Evolutionary conservation across 108 stramenopile genomes (phyloP), one percentile per base, ranked within the genome.

Genomic region (Cyclotella choctawhatcheeana): DNA sequence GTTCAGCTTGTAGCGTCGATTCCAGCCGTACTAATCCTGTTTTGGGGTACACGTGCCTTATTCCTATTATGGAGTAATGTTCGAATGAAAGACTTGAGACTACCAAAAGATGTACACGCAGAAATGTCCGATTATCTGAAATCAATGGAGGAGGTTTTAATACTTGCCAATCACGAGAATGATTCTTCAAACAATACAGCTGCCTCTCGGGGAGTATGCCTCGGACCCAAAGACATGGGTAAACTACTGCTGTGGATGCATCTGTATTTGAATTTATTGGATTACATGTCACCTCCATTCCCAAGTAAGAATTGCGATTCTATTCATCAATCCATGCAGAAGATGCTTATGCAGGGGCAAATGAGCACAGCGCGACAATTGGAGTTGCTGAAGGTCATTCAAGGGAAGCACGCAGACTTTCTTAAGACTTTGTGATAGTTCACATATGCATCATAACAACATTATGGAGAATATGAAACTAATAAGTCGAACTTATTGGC

Each of bases 61-160:
- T 58, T 83, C n/a, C 48, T 89, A 14, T 77, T 76, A 29, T 71
- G 89, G 70, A 88, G 83, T 71, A 90, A 78, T 54, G 59, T 93
- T 17, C 71, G 89, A 43, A 79, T 80, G 45, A 82, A 86, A 56
- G 88, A 90, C 73, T 69, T 93, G 35, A 64, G 89, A n/a, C 75
- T 88, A 2, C 84, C 89, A 7, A 68, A 51, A 30, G 77, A 83
- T 56, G 92, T 89, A 1, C 88, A 93, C 66, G 64, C 84, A 2
- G 89, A 93, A 34, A 93, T 93, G 92, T 73, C 86, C 16, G 82
- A 83, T 30, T 89, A 83, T 33, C 48, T 93, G 64, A 79, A 90
- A 32, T 56, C 77, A 53, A 74, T 89, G 48, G 88, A 93, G 58
- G 69, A 74, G 44, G 78, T 82, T 29, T 70, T 90, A 30, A 50